phyloP scores from a whole-genome alignment of 768 basidiomycete genomes.

The Chiua virens region DNA sequence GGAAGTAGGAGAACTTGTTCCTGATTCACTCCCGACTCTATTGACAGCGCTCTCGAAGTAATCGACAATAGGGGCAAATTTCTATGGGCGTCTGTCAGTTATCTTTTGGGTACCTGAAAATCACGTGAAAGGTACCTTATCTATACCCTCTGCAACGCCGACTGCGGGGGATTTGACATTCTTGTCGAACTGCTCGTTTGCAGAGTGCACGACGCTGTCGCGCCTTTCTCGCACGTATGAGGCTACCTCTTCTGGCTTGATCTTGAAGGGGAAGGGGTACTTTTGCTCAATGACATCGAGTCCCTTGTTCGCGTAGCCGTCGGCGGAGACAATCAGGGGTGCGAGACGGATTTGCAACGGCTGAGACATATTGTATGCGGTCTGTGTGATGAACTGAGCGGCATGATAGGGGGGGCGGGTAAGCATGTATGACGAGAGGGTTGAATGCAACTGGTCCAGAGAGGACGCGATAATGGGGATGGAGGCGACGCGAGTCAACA shows the following conservation, averaged over 20 bases:
- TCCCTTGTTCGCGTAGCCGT: slow-evolving; percentile 71
- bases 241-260: slow-evolving; percentile 69
- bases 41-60: slow-evolving; percentile 64
- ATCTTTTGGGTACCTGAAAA: slow-evolving; percentile 8
- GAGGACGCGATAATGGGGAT: slow-evolving; percentile 74
- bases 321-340: slow-evolving; percentile 61
- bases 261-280: slow-evolving; percentile 76
- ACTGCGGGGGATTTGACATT: slow-evolving; percentile 62
- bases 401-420: slow-evolving; percentile 66
- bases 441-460: slow-evolving; percentile 56
- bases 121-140: slow-evolving; percentile 54
- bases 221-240: slow-evolving; percentile 56
- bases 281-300: slow-evolving; percentile 71
- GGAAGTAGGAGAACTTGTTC: slow-evolving; percentile 45
- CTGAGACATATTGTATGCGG: slow-evolving; percentile 61
- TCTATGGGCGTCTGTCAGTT: slow-evolving; percentile 37
- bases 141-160: slow-evolving; percentile 64
- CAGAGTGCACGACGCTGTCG: slow-evolving; percentile 51
- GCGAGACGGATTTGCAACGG: slow-evolving; percentile 66
- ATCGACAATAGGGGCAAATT: slow-evolving; percentile 74
- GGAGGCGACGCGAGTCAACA: slow-evolving; percentile 61
- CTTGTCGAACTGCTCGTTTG: slow-evolving; percentile 66
- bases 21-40: slow-evolving; percentile 44
- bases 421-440: slow-evolving; percentile 57
- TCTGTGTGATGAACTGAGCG: slow-evolving; percentile 58